Percentiles rank a stretch among this genome's conserved stretches.
Evolutionary conservation across 805 yeast species (phyloP).

Genomic region (Jamesozyma rosinii): DNA sequence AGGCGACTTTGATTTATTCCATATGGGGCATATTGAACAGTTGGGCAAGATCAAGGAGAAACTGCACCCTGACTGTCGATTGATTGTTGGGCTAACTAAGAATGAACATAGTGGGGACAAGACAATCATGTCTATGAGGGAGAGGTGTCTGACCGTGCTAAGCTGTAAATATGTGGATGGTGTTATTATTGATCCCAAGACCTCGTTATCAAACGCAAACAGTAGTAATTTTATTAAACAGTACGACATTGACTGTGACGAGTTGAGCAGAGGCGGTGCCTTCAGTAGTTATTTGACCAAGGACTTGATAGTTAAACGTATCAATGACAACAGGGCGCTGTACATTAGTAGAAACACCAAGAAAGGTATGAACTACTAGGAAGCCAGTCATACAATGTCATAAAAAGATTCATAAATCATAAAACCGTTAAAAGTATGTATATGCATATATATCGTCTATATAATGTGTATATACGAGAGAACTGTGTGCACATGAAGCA

Average conservation of each 20-base stretch:
- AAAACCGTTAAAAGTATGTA: background rate
- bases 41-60: slow-evolving; percentile 31
- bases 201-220: background rate
- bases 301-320: slow-evolving; percentile 65
- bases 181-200: slow-evolving; percentile 40
- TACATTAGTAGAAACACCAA: slow-evolving; percentile 81
- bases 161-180: slow-evolving; percentile 83
- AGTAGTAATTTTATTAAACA: background rate
- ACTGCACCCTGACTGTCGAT: slow-evolving; percentile 44
- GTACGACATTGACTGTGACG: slow-evolving; percentile 33
- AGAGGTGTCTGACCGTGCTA: slow-evolving; percentile 76
- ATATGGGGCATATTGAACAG: slow-evolving; percentile 83
- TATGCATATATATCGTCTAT: too few relatives aligned
- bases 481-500: background rate
- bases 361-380: slow-evolving; percentile 51
- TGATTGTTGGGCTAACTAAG: slow-evolving; percentile 42
- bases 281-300: slow-evolving; percentile 55
- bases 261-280: slow-evolving; percentile 42
- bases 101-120: slow-evolving; percentile 36
- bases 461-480: background rate
- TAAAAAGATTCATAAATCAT: background rate
- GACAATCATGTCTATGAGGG: slow-evolving; percentile 70
- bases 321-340: slow-evolving; percentile 52
- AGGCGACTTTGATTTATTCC: slow-evolving; percentile 88
- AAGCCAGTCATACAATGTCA: background rate